phyloP scores from a whole-genome alignment of 306 rosid genomes.

The Luffa acutangula region DNA sequence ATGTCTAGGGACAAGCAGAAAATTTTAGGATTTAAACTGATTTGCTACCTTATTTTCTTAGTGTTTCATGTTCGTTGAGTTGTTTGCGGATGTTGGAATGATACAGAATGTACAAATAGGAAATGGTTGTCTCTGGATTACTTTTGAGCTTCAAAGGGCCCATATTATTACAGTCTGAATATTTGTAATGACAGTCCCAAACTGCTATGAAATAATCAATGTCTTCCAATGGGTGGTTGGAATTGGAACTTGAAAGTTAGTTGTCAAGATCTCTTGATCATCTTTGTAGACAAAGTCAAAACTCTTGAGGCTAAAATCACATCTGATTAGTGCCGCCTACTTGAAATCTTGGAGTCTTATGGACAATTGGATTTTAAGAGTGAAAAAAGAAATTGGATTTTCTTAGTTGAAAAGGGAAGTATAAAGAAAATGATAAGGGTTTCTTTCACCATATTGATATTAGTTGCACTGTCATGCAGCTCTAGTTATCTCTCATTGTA shows the following conservation, averaged over 20 bases:
- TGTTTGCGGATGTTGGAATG: not conserved
- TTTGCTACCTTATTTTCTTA: not conserved
- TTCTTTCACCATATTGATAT: too few relatives aligned
- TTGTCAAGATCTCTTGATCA: not conserved
- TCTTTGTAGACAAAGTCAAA: not conserved
- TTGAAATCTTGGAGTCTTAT: not conserved
- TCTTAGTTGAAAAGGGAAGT: not conserved
- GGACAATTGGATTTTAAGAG: not conserved
- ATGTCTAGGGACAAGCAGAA: not conserved
- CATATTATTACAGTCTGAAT: not conserved
- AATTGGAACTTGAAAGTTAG: not conserved
- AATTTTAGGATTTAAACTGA: not conserved
- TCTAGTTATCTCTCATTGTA: not conserved
- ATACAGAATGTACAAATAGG: not conserved
- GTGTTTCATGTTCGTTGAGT: not conserved
- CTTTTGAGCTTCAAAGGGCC: not conserved
- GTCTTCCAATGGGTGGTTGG: not conserved
- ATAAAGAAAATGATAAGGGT: not conserved
- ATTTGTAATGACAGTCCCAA: not conserved
- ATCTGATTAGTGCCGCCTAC: too few relatives aligned
- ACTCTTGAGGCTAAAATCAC: not conserved
- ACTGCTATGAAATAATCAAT: too few relatives aligned
- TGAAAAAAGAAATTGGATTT: not conserved
- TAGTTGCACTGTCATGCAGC: too few relatives aligned
- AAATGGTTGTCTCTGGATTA: not conserved